phyloP scores from a whole-genome alignment of 192 early-diverging fungal genomes.

The Entophlyctis luteolus region DNA sequence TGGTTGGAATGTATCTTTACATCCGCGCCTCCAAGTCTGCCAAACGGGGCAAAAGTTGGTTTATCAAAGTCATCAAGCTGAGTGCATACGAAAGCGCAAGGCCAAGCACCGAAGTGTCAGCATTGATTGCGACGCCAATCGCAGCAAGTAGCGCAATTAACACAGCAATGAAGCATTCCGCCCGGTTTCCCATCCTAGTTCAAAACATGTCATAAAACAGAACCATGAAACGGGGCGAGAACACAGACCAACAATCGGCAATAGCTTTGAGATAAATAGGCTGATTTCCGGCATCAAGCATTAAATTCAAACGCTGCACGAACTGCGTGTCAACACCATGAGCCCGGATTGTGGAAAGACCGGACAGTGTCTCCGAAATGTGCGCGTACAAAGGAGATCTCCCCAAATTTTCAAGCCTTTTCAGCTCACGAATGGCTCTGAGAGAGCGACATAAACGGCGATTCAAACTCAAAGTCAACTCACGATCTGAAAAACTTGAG shows the following conservation, averaged over 20 bases:
- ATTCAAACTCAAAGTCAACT: too few species aligned
- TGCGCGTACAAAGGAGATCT: slow-evolving; percentile 73
- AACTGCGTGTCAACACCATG: slow-evolving; percentile 65
- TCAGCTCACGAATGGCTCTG: slow-evolving; percentile 71
- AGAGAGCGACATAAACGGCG: too few species aligned
- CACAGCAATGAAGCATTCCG: slow-evolving; percentile 17
- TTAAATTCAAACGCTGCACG: background rate
- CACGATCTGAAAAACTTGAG: slow-evolving; percentile 61
- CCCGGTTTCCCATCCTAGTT: slow-evolving; percentile 17
- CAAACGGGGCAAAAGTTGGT: slow-evolving; percentile 75
- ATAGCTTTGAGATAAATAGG: slow-evolving; percentile 31
- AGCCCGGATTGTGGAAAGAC: slow-evolving; percentile 79
- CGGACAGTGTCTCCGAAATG: slow-evolving; percentile 70
- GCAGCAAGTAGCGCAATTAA: slow-evolving; percentile 45
- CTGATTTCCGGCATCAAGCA: slow-evolving; percentile 29
- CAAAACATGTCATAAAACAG: slow-evolving; percentile 1
- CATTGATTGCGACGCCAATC: slow-evolving; percentile 54
- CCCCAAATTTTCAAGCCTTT: slow-evolving; percentile 72
- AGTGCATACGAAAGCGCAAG: slow-evolving; percentile 81
- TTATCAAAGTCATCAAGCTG: slow-evolving; percentile 70
- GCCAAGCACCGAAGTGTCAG: slow-evolving; percentile 59
- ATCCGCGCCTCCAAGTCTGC: slow-evolving; percentile 59
- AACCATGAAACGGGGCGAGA: too few species aligned
- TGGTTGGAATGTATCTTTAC: too few species aligned
- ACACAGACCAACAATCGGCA: too few species aligned